A percentile compares a stretch with the other conserved stretches of the same genome.
phyloP scores from a whole-genome alignment of 331 rosid species.

The Quercus lobata region DNA sequence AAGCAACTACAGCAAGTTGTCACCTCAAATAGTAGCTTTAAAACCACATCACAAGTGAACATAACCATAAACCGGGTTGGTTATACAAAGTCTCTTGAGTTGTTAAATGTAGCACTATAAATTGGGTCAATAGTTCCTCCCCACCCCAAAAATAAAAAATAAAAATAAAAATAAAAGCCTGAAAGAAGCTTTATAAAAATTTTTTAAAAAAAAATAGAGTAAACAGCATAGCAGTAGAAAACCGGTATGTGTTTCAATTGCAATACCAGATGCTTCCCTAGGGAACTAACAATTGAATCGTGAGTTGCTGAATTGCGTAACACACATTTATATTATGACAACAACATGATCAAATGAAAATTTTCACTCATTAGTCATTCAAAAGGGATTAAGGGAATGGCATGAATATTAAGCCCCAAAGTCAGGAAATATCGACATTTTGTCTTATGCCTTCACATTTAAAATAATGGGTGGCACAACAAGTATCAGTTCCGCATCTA shows the following conservation, averaged over 20 bases:
- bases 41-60: background rate
- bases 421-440: background rate
- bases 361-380: background rate
- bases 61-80: background rate
- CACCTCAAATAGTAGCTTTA: background rate
- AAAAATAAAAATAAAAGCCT: too few relatives aligned
- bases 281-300: background rate
- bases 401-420: background rate
- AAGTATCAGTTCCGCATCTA: background rate
- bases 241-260: background rate
- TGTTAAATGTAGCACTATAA: background rate
- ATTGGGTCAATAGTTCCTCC: too few relatives aligned
- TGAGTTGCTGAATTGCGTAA: background rate
- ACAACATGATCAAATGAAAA: background rate
- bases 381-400: background rate
- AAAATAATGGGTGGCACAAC: background rate
- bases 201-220: too few relatives aligned
- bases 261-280: background rate
- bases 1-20: background rate
- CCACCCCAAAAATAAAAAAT: too few relatives aligned
- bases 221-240: background rate
- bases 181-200: too few relatives aligned
- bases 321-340: background rate
- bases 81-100: background rate
- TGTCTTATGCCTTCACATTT: background rate